Evolutionary conservation across 768 basidiomycete genomes (phyloP).

Genomic region (Agaricus subrufescens): DNA sequence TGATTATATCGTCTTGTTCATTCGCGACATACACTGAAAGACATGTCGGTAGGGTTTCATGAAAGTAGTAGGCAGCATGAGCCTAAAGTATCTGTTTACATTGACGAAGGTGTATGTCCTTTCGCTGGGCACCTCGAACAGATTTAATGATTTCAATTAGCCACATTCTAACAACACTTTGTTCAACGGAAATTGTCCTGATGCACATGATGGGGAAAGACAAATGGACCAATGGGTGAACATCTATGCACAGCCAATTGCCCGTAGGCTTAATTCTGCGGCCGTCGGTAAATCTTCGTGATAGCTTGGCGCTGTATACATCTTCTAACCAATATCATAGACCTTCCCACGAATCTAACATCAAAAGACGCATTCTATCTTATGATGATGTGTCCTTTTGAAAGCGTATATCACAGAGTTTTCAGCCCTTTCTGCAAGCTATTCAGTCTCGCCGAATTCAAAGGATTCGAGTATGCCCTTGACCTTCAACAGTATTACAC

Average conservation of each 20-base stretch:
- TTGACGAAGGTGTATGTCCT: conserved; percentile 47
- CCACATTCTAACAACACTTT: conserved; percentile 55
- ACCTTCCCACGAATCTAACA: conserved; percentile 31
- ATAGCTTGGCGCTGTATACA: not conserved
- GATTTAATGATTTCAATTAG: not conserved
- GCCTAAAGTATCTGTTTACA: conserved; percentile 49
- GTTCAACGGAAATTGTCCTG: conserved; percentile 60
- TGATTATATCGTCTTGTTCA: conserved; percentile 14
- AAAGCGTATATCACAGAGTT: conserved; percentile 47
- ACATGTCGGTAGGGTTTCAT: conserved; percentile 47
- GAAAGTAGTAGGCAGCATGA: conserved; percentile 43
- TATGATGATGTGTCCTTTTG: conserved; percentile 77
- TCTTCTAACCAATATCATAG: not conserved
- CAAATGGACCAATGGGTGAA: conserved; percentile 51
- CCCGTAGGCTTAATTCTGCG: conserved; percentile 50
- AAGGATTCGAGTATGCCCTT: conserved; percentile 59
- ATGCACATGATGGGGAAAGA: conserved; percentile 37
- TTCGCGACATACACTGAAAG: no score
- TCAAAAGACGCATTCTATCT: conserved; percentile 52
- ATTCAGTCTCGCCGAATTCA: conserved; percentile 64
- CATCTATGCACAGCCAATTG: conserved; percentile 51
- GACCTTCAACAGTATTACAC: conserved; percentile 79
- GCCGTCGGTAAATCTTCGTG: conserved; percentile 48
- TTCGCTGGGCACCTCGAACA: not conserved
- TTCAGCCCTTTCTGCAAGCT: conserved; percentile 68